Evolutionary conservation across 345 rosid species (phyloP).

Genomic region (Euphorbia tirucalli): DNA sequence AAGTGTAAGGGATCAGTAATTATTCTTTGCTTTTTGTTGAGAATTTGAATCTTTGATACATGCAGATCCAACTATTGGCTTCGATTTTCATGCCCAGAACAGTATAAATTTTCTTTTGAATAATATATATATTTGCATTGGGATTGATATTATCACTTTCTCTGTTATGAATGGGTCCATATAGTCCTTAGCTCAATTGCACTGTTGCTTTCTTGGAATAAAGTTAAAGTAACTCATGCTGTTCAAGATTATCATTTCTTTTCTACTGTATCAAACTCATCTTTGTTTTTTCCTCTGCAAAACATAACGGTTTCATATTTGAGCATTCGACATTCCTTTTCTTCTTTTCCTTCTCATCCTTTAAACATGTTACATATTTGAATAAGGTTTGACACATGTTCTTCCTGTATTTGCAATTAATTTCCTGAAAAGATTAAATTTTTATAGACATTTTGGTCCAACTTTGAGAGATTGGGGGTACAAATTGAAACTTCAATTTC

Average conservation of each 20-base stretch:
- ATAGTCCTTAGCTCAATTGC: not conserved
- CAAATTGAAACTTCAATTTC: too few species aligned
- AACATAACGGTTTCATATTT: not conserved
- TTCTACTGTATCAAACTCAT: not conserved
- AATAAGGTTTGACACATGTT: too few species aligned
- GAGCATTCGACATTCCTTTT: not conserved
- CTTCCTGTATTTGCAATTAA: too few species aligned
- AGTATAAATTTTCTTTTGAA: too few species aligned
- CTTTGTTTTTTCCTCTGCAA: not conserved
- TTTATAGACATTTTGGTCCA: too few species aligned
- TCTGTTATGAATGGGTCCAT: conserved; percentile 6
- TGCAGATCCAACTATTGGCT: conserved; percentile 2
- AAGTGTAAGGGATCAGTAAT: conserved; percentile 13
- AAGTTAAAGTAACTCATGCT: conserved; percentile 1
- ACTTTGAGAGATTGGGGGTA: too few species aligned
- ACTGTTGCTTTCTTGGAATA: not conserved
- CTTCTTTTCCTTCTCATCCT: not conserved
- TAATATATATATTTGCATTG: conserved; percentile 7
- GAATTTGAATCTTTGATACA: conserved; percentile 15
- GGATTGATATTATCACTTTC: conserved; percentile 8
- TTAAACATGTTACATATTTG: not conserved
- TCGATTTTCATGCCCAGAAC: not conserved
- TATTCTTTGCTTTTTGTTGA: not conserved
- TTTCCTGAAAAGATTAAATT: too few species aligned
- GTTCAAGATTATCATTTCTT: not conserved